phyloP scores from a whole-genome alignment of 345 rosid genomes.

The Brassica nigra region DNA sequence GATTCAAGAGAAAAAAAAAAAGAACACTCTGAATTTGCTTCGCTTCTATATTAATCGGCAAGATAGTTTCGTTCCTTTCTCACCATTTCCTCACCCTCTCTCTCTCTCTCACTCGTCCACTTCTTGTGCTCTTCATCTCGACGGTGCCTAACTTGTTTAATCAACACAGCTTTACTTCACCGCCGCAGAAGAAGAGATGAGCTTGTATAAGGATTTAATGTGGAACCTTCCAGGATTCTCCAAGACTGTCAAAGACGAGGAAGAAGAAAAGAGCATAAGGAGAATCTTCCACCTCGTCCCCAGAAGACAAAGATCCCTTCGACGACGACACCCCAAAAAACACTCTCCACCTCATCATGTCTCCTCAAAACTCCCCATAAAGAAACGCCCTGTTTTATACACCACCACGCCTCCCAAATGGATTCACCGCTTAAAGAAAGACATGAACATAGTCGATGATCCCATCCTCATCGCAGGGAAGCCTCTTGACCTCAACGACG shows the following conservation, averaged over 20 bases:
- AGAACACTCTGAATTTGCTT: background rate
- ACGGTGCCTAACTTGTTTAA: background rate
- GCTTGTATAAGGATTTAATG: background rate
- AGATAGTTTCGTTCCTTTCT: background rate
- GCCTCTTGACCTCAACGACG: constrained; percentile 9
- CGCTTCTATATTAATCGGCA: background rate
- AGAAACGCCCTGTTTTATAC: background rate
- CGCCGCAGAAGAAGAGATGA: background rate
- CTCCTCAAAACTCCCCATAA: constrained; percentile 9
- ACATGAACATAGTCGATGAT: background rate
- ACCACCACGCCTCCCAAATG: constrained; percentile 7
- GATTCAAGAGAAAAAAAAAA: constrained; percentile 3
- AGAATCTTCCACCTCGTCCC: constrained; percentile 19
- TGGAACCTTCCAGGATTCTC: background rate
- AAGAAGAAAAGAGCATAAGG: background rate
- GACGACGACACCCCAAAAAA: background rate
- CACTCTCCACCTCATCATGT: background rate
- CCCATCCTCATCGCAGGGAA: constrained; percentile 20
- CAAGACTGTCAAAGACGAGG: background rate
- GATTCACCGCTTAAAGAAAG: background rate
- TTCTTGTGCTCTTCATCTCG: constrained; percentile 6
- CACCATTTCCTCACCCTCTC: background rate
- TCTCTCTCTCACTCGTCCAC: background rate
- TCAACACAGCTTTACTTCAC: background rate
- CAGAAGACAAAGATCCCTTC: background rate